phyloP scores from a whole-genome alignment of 805 yeast species.

The Yamadazyma philogaea region DNA sequence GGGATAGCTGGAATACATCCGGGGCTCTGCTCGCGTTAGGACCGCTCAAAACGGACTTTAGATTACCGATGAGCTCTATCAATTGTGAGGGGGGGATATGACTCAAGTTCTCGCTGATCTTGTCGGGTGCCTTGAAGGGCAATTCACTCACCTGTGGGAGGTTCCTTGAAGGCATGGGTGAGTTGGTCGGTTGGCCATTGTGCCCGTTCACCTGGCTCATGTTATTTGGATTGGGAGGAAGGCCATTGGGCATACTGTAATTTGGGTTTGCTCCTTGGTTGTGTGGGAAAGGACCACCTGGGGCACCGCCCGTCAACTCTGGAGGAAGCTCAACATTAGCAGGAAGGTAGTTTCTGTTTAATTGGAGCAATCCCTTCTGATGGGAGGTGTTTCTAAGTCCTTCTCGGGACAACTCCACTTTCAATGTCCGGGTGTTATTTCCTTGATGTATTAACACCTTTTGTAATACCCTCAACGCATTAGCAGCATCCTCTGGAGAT shows the following conservation, averaged over 20 bases:
- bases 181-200: not conserved
- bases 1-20: slow-evolving; percentile 50
- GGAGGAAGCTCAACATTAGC: slow-evolving; percentile 56
- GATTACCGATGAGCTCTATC: slow-evolving; percentile 63
- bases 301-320: slow-evolving; percentile 30
- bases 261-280: not conserved
- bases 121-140: slow-evolving; percentile 52
- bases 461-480: slow-evolving; percentile 43
- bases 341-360: slow-evolving; percentile 50
- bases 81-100: slow-evolving; percentile 68
- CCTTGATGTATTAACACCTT: slow-evolving; percentile 39
- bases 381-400: slow-evolving; percentile 41
- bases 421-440: slow-evolving; percentile 44
- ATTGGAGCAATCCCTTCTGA: slow-evolving; percentile 41
- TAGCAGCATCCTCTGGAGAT: slow-evolving; percentile 49
- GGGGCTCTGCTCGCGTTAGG: slow-evolving; percentile 51
- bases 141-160: slow-evolving; percentile 48
- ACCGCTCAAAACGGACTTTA: slow-evolving; percentile 54
- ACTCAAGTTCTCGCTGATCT: slow-evolving; percentile 58
- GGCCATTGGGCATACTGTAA: slow-evolving; percentile 2
- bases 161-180: slow-evolving; percentile 31
- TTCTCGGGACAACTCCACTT: slow-evolving; percentile 62
- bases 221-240: not conserved
- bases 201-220: not conserved
- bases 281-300: not conserved